A percentile compares a stretch with the other conserved stretches of the same genome.
These are phyloP conservation scores for Porogramme epimiltina DNA, from an alignment of 1,284 basidiomycete genomes.

Conservation along the genomic window DNA sequence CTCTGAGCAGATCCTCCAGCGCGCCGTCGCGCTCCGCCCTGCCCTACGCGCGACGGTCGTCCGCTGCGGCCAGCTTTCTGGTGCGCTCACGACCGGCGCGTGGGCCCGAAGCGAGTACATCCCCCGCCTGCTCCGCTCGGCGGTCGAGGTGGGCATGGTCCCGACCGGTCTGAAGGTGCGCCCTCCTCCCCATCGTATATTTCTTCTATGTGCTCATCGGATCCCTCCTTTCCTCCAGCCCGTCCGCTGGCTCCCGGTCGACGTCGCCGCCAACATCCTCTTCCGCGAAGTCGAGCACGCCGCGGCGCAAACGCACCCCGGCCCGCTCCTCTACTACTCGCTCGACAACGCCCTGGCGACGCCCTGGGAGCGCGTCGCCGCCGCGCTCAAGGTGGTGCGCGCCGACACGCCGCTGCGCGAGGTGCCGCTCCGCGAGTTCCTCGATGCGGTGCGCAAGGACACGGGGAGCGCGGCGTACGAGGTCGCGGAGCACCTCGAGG, in stretches of 20 bases:
- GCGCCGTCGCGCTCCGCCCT: conserved; percentile 6
- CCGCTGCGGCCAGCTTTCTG: conserved; percentile 24
- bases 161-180: conserved; percentile 16
- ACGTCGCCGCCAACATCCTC: conserved; percentile 8
- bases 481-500: conserved; percentile 7
- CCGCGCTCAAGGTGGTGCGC: background rate
- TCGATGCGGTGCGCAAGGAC: conserved; percentile 2
- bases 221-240: background rate
- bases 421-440: conserved; percentile 5
- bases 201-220: too few relatives aligned
- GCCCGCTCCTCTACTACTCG: conserved; percentile 5
- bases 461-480: background rate
- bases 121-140: conserved; percentile 19
- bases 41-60: conserved; percentile 18
- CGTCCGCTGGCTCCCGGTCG: conserved; percentile 10
- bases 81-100: conserved; percentile 16
- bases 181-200: background rate
- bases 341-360: conserved; percentile 4
- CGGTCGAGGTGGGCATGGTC: conserved; percentile 13
- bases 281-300: conserved; percentile 8
- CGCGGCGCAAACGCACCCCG: background rate
- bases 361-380: conserved; percentile 4
- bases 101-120: conserved; percentile 25
- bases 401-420: background rate
- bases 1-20: conserved; percentile 20